A percentile compares a stretch with the other conserved stretches of the same genome.
phyloP scores from a whole-genome alignment of 192 early-diverging fungal genomes.

The Coemansia sp. region DNA sequence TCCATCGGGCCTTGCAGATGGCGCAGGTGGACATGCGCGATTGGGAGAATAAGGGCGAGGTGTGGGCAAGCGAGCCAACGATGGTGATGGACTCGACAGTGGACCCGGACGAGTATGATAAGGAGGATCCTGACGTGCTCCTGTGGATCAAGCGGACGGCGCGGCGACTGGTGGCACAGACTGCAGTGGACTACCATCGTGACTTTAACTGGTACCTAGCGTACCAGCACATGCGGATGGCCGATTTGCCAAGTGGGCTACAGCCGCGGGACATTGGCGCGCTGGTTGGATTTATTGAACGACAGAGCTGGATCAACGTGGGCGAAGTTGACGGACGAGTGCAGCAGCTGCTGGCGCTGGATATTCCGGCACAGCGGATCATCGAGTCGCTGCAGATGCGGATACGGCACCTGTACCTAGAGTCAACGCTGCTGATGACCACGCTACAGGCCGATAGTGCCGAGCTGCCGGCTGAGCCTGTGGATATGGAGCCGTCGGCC shows the following conservation, averaged over 20 bases:
- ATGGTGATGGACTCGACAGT: constrained; percentile 49
- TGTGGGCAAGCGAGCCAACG: constrained; percentile 45
- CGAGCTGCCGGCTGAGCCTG: neutral
- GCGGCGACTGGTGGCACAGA: constrained; percentile 24
- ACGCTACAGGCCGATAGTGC: constrained; percentile 10
- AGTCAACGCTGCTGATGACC: constrained; percentile 37
- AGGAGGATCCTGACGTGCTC: constrained; percentile 45
- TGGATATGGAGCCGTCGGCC: too few relatives aligned
- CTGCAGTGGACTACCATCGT: constrained; percentile 43
- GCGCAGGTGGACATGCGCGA: constrained; percentile 49
- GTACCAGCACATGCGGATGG: constrained; percentile 42
- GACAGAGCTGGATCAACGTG: constrained; percentile 35
- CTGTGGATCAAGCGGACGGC: constrained; percentile 39
- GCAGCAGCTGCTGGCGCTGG: constrained; percentile 29
- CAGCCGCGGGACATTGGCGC: constrained; percentile 25
- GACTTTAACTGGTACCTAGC: constrained; percentile 50
- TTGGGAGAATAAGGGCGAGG: constrained; percentile 50
- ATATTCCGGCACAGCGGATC: constrained; percentile 27
- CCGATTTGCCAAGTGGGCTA: constrained; percentile 26
- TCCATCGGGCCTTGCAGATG: constrained; percentile 33
- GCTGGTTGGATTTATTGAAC: constrained; percentile 38
- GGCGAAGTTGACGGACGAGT: constrained; percentile 22
- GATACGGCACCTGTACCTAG: constrained; percentile 38
- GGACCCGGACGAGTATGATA: constrained; percentile 47
- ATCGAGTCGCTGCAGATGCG: constrained; percentile 42